These are phyloP conservation scores for Venturia aucupariae DNA, from an alignment of 2,329 filamentous ascomycete genomes.

Conservation along the genomic window DNA sequence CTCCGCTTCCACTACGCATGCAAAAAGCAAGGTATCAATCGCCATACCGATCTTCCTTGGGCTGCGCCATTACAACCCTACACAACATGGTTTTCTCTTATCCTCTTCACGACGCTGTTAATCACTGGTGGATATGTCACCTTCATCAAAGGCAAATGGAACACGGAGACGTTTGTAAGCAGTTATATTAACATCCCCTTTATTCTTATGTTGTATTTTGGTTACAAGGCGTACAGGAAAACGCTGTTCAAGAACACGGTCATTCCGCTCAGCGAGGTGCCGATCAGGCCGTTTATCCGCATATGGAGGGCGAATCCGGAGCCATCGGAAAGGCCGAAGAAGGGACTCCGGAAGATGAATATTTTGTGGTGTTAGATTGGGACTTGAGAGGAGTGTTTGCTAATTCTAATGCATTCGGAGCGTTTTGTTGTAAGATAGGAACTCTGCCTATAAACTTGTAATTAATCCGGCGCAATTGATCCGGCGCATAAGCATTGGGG, in stretches of 20 bases:
- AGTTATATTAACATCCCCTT: conserved; percentile 64
- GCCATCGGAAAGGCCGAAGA: not conserved
- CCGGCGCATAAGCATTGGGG: too few relatives aligned
- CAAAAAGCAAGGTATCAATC: conserved; percentile 34
- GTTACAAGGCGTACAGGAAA: conserved; percentile 52
- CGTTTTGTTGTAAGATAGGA: too few relatives aligned
- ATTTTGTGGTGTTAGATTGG: not conserved
- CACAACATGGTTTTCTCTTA: conserved; percentile 58
- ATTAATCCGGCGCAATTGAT: too few relatives aligned
- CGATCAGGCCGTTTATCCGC: not conserved
- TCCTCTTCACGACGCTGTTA: conserved; percentile 62
- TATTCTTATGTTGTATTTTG: conserved; percentile 59
- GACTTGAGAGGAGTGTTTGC: too few relatives aligned
- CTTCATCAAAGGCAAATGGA: conserved; percentile 42
- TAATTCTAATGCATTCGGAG: too few relatives aligned
- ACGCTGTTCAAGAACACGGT: conserved; percentile 21
- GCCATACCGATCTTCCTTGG: conserved; percentile 40
- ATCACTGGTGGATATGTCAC: conserved; percentile 67
- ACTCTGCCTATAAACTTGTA: too few relatives aligned
- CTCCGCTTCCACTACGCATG: conserved; percentile 39
- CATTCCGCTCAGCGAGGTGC: not conserved
- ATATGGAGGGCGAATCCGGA: not conserved
- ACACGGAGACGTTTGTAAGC: conserved; percentile 26
- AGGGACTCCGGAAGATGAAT: not conserved
- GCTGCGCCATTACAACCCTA: conserved; percentile 59